A percentile compares a stretch with the other conserved stretches of the same genome.
These are phyloP conservation scores for Selaginella moellendorffii DNA, from an alignment of 75 land plant genomes.

Conservation along the genomic window DNA sequence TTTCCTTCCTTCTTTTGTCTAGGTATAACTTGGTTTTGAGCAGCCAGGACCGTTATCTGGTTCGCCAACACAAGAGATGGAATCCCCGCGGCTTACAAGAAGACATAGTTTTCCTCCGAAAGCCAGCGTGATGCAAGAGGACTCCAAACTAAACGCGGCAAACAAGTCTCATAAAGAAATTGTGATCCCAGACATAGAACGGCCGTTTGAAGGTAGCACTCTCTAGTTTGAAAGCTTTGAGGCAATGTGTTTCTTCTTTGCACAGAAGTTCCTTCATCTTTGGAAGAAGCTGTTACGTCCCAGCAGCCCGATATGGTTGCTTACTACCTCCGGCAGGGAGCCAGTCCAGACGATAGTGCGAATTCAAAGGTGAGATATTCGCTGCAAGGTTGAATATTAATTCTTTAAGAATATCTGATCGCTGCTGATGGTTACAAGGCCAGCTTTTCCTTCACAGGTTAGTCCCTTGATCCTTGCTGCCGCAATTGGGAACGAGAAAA, in stretches of 20 bases:
- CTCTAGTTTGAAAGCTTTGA: neutral
- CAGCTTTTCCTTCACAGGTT: neutral
- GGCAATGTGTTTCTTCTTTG: neutral
- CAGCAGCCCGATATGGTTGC: neutral
- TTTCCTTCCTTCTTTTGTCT: too few species aligned
- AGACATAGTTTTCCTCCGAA: neutral
- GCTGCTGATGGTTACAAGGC: too few species aligned
- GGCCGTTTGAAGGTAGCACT: neutral
- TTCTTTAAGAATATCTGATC: too few species aligned
- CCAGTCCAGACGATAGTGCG: neutral
- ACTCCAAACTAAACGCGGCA: neutral
- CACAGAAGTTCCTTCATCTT: too few species aligned
- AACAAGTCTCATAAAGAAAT: neutral
- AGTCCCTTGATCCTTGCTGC: constrained; percentile 22
- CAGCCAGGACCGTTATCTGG: neutral
- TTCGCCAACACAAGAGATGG: neutral
- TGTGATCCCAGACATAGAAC: too few species aligned
- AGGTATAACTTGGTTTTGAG: too few species aligned
- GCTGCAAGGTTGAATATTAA: too few species aligned
- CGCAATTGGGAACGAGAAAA: constrained; percentile 20
- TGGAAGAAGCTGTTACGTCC: neutral
- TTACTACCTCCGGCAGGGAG: neutral
- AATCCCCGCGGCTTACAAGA: neutral
- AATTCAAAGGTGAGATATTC: neutral
- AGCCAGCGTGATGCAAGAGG: neutral